A percentile compares a stretch with the other conserved stretches of the same genome.
phyloP scores from a whole-genome alignment of 345 rosid species.

The Noccaea caerulescens region DNA sequence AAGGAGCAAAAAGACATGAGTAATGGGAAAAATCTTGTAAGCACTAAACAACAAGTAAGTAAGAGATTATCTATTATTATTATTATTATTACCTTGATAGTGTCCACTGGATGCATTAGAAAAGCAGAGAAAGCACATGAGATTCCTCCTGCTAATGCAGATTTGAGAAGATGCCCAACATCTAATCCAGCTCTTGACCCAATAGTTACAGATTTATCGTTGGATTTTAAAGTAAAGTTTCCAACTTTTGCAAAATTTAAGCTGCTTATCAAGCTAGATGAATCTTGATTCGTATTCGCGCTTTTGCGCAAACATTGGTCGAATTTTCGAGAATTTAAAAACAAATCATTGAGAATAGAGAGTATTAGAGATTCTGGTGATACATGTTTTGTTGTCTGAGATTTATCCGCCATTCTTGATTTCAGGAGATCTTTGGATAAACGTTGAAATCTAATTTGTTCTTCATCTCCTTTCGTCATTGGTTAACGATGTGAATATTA shows the following conservation, averaged over 20 bases:
- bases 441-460: neutral
- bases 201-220: slow-evolving; percentile 67
- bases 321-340: slow-evolving; percentile 53
- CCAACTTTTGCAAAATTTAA: slow-evolving; percentile 82
- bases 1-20: neutral
- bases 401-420: slow-evolving; percentile 41
- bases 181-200: slow-evolving; percentile 68
- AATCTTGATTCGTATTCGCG: slow-evolving; percentile 32
- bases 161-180: slow-evolving; percentile 76
- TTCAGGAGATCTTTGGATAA: slow-evolving; percentile 37
- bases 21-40: neutral
- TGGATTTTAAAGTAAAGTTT: slow-evolving; percentile 46
- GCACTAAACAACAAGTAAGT: slow-evolving; percentile 10
- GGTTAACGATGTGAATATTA: neutral
- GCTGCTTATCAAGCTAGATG: slow-evolving; percentile 61
- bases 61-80: neutral
- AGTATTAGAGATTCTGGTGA: slow-evolving; percentile 55
- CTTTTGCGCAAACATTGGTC: slow-evolving; percentile 48
- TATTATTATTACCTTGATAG: slow-evolving; percentile 62
- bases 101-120: slow-evolving; percentile 87
- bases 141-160: slow-evolving; percentile 95
- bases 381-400: slow-evolving; percentile 44
- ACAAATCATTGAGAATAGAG: slow-evolving; percentile 55
- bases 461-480: neutral
- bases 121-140: slow-evolving; percentile 86